Conservation (phyloP, 805 yeast genomes). For the Suhomyces canberraensis region DNA sequence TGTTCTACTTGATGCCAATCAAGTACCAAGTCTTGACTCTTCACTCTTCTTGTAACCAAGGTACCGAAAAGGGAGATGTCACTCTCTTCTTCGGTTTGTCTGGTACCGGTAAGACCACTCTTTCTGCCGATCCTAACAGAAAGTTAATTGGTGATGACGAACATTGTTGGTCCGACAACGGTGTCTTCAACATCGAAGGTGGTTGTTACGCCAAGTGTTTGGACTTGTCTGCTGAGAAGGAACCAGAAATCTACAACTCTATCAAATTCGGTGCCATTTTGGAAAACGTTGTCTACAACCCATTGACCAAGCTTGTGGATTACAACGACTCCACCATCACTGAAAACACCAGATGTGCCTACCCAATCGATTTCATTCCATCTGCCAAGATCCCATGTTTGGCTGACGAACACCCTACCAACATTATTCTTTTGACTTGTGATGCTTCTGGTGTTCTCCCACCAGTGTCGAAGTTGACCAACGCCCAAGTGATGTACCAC, state of each 20-base stretch:
- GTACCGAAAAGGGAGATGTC: constrained; percentile 74
- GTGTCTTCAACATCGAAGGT: constrained; percentile 99
- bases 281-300: constrained; percentile 89
- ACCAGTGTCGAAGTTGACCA: constrained; percentile 89
- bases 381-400: constrained; percentile 94
- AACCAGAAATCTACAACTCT: constrained; percentile 96
- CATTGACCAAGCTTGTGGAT: constrained; percentile 75
- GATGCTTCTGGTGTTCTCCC: constrained; percentile 98
- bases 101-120: constrained; percentile 97
- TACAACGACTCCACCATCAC: constrained; percentile 79
- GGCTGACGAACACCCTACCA: constrained; percentile 87
- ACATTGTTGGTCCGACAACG: constrained; percentile 98
- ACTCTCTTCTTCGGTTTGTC: constrained; percentile 94
- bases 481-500: constrained; percentile 98
- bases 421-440: constrained; percentile 89
- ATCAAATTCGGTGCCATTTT: constrained; percentile 91
- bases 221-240: constrained; percentile 84
- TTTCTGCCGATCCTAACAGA: constrained; percentile 94
- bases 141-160: constrained; percentile 96
- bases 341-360: constrained; percentile 97
- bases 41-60: constrained; percentile 95
- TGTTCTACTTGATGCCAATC: constrained; percentile 98
- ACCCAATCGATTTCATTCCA: constrained; percentile 95
- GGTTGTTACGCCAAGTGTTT: constrained; percentile 99
- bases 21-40: constrained; percentile 86